Percentiles rank a stretch among this genome's conserved stretches.
These are phyloP conservation scores for Hamigera avellanea DNA, from an alignment of 495 filamentous ascomycete genomes.

Conservation along the genomic window DNA sequence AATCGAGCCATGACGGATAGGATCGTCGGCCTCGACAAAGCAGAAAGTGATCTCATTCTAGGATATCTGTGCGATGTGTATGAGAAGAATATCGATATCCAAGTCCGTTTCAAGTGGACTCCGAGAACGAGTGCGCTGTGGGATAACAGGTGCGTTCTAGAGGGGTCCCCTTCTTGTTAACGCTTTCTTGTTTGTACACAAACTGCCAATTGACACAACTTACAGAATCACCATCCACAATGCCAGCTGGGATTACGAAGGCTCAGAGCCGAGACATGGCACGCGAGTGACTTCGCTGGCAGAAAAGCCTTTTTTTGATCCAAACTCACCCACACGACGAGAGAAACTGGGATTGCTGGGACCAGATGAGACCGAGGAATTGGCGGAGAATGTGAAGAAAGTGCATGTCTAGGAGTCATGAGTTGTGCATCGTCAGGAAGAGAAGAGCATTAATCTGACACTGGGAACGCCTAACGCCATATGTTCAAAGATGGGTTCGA, in stretches of 20 bases:
- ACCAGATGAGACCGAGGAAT: too few relatives aligned
- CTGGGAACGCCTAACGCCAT: too few relatives aligned
- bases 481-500: too few relatives aligned
- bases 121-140: constrained; percentile 49
- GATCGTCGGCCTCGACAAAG: constrained; percentile 54
- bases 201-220: too few relatives aligned
- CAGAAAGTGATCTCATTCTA: constrained; percentile 57
- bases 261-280: constrained; percentile 48
- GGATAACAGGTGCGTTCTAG: constrained; percentile 45
- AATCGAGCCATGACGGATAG: constrained; percentile 53
- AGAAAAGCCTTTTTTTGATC: constrained; percentile 54
- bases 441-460: too few relatives aligned
- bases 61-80: constrained; percentile 53
- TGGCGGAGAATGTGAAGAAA: too few relatives aligned
- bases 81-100: constrained; percentile 55
- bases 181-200: too few relatives aligned
- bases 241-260: constrained; percentile 57
- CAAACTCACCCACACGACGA: too few relatives aligned
- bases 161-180: too few relatives aligned
- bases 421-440: too few relatives aligned
- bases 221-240: constrained; percentile 55
- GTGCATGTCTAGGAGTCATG: too few relatives aligned
- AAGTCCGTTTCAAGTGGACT: constrained; percentile 56
- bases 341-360: too few relatives aligned
- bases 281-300: constrained; percentile 55